Evolutionary conservation across 805 yeast genomes (phyloP), one percentile per base, ranked within the genome.

Genomic region (Phaffomyces antillensis): DNA sequence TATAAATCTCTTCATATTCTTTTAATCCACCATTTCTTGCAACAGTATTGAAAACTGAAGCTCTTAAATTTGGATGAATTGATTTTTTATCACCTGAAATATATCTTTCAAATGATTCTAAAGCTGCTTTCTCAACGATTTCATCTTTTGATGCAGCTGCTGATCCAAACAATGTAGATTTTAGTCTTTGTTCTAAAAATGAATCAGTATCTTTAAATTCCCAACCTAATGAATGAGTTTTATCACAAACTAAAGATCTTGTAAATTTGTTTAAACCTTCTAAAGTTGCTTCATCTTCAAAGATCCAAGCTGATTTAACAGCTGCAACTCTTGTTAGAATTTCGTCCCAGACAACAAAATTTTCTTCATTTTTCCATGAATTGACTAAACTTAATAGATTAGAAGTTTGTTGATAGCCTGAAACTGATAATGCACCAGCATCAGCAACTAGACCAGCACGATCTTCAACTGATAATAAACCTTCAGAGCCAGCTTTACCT

Each of bases 391-490:
- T 66, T 53, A 83, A 73, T 58, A 83, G 72, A 54, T 73, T 79
- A 5, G 77, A 68, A 31, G 89, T 77, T 24, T 81, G 68, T 45
- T 82, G 76, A 54, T 75, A 74, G 28, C 93, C 93, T 17, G 91
- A 79, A 25, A 80, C 67, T 6, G 91, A 78, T 52, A 84, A 71
- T 9, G 87, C 76, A 42, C 75, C 78, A 17, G 86, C 86, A 65
- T 86, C 95, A n/a, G 90, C 84, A 40, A 85, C 83, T 53, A 83
- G 72, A 37, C 90, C 91, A 45, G 83, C 79, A 64, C 87, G 78
- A 64, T 86, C 95, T 60, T 82, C 86, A 42, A 81, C 83, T 11
- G 87, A 72, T 54, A 86, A 72, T 54, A 73, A 66, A 36, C 79
- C 79, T 11, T 71, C 70, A 36, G 72, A 73, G 49, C 77, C 80